A percentile compares a stretch with the other conserved stretches of the same genome.
phyloP scores from a whole-genome alignment of 441 rosid genomes.

The Aquilaria agallochum region DNA sequence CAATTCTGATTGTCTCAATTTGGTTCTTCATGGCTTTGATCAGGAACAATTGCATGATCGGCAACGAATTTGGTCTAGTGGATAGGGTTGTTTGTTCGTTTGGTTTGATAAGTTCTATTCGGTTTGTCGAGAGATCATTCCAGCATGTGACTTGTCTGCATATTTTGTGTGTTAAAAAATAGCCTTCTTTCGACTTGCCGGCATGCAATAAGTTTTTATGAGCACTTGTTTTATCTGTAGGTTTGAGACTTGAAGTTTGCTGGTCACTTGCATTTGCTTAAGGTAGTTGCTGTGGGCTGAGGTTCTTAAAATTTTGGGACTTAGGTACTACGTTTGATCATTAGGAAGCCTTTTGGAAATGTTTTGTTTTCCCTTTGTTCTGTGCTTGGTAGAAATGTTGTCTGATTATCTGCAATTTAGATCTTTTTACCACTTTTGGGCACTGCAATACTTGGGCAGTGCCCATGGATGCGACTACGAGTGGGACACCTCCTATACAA shows the following conservation, averaged over 20 bases:
- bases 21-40: slow-evolving; percentile 6
- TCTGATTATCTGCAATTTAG: slow-evolving; percentile 31
- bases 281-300: slow-evolving; percentile 5
- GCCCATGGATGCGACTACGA: slow-evolving; percentile 93
- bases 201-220: slow-evolving; percentile 17
- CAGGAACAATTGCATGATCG: slow-evolving; percentile 13
- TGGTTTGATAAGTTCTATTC: background rate
- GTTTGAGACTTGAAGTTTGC: slow-evolving; percentile 49
- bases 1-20: slow-evolving; percentile 18
- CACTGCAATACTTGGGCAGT: slow-evolving; percentile 59
- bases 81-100: slow-evolving; percentile 5
- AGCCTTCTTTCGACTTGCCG: slow-evolving; percentile 9
- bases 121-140: slow-evolving; percentile 4
- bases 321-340: slow-evolving; percentile 13
- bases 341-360: slow-evolving; percentile 23
- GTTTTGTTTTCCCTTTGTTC: slow-evolving; percentile 3
- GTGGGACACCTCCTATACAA: slow-evolving; percentile 67
- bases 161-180: slow-evolving; percentile 4
- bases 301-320: background rate
- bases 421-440: slow-evolving; percentile 38
- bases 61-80: slow-evolving; percentile 4
- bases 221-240: slow-evolving; percentile 36
- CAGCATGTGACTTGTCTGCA: background rate
- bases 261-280: slow-evolving; percentile 21
- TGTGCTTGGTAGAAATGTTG: slow-evolving; percentile 7